Evolutionary conservation across 2,329 filamentous ascomycete genomes (phyloP), one percentile per base, ranked within the genome.

Genomic region (Xylaria digitata): DNA sequence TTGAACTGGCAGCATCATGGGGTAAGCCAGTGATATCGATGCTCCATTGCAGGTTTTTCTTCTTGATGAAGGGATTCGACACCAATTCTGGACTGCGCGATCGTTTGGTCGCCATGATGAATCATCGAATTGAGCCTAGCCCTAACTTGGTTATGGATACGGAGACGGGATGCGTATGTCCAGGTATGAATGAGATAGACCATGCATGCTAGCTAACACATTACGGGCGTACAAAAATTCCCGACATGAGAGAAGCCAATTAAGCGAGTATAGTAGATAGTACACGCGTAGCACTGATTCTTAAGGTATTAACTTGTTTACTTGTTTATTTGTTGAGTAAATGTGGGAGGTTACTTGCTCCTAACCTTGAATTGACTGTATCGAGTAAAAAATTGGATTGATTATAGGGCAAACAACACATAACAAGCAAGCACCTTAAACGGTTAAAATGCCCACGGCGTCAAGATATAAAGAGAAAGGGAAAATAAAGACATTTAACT

Each of bases 31-130:
- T 71, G 23, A 73, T 61, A 15, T 77, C 71, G 11, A 83, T 70
- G 6, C 75, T 79, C 83, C 82, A 85, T 71, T 79, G 70, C 6
- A 83, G 76, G 66, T 85, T 84, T 23, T 76, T 76, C 67, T 80
- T 82, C 73, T 85, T 85, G 67, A 84, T 79, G 65, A 83, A 81
- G 0, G 83, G 82, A 57, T 84, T 84, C 2, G 78, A 67, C 8
- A 84, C 80, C 57, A 84, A 71, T 23, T 72, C 68, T 1, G 78
- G 77, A 61, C 77, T 78, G 30, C 71, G 72, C 1, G 43, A 57
- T 21, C 78, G 75, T 61, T 82, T 81, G 8, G 64, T 57, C 9
- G 72, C 62, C 76, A 78, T 77, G 40, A 56, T 59, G 19, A 42
- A 57, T 63, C 3, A 63, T 55, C 1, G 59, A 37, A 48, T 23